Evolutionary conservation across 805 yeast species (phyloP).

Genomic region (Saccharomycopsis synnaedendra): DNA sequence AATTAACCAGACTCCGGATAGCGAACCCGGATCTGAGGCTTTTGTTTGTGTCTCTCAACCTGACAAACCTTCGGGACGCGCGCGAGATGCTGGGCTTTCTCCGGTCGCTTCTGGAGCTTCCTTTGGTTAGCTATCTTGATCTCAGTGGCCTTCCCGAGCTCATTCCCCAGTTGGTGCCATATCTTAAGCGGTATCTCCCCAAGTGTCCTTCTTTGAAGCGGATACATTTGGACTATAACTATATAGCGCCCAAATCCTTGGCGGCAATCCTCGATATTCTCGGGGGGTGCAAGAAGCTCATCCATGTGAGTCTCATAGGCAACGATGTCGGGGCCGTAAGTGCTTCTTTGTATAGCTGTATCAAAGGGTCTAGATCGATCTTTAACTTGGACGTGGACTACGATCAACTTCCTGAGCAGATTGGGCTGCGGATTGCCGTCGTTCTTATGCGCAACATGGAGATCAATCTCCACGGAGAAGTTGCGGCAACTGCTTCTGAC

Average conservation of each 20-base stretch:
- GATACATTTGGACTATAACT: conserved; percentile 62
- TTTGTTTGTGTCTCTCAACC: conserved; percentile 48
- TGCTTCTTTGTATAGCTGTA: conserved; percentile 57
- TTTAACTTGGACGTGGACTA: conserved; percentile 60
- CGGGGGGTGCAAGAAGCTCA: conserved; percentile 54
- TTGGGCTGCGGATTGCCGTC: conserved; percentile 64
- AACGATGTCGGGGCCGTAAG: conserved; percentile 46
- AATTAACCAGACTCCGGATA: conserved; percentile 20
- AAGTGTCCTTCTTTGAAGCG: conserved; percentile 51
- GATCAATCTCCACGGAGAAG: conserved; percentile 31
- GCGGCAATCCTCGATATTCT: conserved; percentile 54
- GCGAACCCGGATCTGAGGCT: conserved; percentile 20
- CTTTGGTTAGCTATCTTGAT: conserved; percentile 58
- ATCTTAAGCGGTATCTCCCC: conserved; percentile 56
- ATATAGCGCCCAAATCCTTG: conserved; percentile 43
- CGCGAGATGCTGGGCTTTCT: conserved; percentile 40
- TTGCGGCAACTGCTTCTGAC: conserved; percentile 17
- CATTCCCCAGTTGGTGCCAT: conserved; percentile 50
- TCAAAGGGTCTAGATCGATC: conserved; percentile 54
- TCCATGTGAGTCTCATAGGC: conserved; percentile 60
- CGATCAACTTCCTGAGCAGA: conserved; percentile 45
- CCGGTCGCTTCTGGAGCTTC: conserved; percentile 38
- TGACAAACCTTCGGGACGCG: conserved; percentile 45
- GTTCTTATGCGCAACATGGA: conserved; percentile 81
- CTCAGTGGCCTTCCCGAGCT: conserved; percentile 57